Percentiles rank a stretch among this genome's conserved stretches.
Conservation (phyloP, 192 early-diverging fungal species). For the Coemansia sp. region DNA sequence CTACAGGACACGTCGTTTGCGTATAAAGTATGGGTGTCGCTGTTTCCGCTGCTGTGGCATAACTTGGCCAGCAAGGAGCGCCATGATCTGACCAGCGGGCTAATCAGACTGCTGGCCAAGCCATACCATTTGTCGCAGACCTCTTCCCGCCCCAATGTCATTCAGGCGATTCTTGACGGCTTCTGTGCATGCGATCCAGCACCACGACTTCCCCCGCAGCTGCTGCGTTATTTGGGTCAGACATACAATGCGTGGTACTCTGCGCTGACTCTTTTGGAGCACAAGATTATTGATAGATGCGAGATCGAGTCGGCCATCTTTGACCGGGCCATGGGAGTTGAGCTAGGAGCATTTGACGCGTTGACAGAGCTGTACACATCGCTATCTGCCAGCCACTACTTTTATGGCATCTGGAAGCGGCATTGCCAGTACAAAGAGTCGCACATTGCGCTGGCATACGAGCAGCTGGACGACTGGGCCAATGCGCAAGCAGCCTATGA, state of each 20-base stretch:
- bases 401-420: slow-evolving; percentile 87
- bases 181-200: slow-evolving; percentile 69
- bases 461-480: slow-evolving; percentile 91
- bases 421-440: slow-evolving; percentile 89
- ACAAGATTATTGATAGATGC: slow-evolving; percentile 48
- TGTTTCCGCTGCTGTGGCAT: slow-evolving; percentile 87
- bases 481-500: slow-evolving; percentile 91
- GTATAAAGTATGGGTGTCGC: slow-evolving; percentile 73
- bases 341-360: slow-evolving; percentile 87
- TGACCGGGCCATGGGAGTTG: slow-evolving; percentile 60
- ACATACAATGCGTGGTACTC: slow-evolving; percentile 91
- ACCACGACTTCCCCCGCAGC: slow-evolving; percentile 85
- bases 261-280: slow-evolving; percentile 79
- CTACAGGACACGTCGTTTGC: slow-evolving; percentile 66
- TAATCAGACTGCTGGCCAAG: slow-evolving; percentile 83
- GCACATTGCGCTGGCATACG: slow-evolving; percentile 92
- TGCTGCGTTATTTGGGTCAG: slow-evolving; percentile 91
- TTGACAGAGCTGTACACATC: slow-evolving; percentile 78
- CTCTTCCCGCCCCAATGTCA: slow-evolving; percentile 84
- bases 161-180: slow-evolving; percentile 88
- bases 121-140: slow-evolving; percentile 86
- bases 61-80: slow-evolving; percentile 68
- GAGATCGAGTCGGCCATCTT: slow-evolving; percentile 44
- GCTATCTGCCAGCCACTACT: slow-evolving; percentile 91
- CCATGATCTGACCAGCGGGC: slow-evolving; percentile 78